These are phyloP conservation scores for Proliferodiscus dingleyae DNA, from an alignment of 2,329 filamentous ascomycete species.

Conservation along the genomic window DNA sequence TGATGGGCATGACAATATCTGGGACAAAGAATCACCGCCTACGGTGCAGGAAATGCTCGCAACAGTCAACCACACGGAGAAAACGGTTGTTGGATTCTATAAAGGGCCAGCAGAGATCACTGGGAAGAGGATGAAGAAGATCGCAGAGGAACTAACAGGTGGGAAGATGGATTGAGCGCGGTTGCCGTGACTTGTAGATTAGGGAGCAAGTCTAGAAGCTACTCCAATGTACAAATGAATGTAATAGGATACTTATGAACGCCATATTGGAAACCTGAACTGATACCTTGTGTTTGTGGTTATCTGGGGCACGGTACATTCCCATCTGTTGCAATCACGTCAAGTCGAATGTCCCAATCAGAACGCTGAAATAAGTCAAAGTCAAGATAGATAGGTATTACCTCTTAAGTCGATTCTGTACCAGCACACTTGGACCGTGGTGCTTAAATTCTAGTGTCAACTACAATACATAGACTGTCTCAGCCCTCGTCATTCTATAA, in stretches of 20 bases:
- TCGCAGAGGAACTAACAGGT: slow-evolving; percentile 63
- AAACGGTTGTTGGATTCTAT: slow-evolving; percentile 32
- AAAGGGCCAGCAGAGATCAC: slow-evolving; percentile 34
- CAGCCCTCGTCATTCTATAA: too few species aligned
- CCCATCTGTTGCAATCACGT: too few species aligned
- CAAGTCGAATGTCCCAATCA: too few species aligned
- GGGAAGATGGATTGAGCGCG: slow-evolving; percentile 47
- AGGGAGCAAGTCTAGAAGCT: slow-evolving; percentile 1
- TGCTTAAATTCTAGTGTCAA: too few species aligned
- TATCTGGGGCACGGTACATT: too few species aligned
- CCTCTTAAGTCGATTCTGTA: too few species aligned
- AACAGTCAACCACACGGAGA: slow-evolving; percentile 28
- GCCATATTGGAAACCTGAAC: too few species aligned
- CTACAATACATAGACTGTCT: too few species aligned
- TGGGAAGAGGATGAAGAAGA: slow-evolving; percentile 54
- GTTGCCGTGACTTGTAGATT: slow-evolving; percentile 16
- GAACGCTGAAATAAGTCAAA: too few species aligned
- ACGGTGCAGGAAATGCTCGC: slow-evolving; percentile 44
- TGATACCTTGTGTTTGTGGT: too few species aligned
- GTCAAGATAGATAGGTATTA: too few species aligned
- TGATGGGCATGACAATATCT: slow-evolving; percentile 25
- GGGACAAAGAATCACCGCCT: slow-evolving; percentile 35
- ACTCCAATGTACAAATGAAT: slow-evolving; percentile 14
- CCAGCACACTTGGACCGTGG: too few species aligned
- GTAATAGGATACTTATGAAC: slow-evolving; percentile 5